Conservation (phyloP, 345 rosid species). For the Eucalyptus tenuipes region DNA sequence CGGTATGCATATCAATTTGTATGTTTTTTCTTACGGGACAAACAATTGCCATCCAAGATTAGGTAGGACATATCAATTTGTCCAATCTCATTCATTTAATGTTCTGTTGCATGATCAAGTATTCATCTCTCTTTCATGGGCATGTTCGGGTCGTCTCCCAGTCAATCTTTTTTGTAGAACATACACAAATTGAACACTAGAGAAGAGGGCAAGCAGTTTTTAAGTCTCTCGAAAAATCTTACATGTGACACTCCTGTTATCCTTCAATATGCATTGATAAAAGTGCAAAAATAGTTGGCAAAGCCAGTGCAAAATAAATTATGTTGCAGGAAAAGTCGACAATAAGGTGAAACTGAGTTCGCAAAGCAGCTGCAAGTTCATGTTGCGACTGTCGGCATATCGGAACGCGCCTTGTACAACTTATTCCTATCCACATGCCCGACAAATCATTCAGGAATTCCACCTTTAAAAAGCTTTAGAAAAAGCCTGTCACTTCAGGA, state of each 20-base stretch:
- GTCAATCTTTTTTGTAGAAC: background rate
- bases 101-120: background rate
- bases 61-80: background rate
- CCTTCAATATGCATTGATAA: background rate
- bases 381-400: background rate
- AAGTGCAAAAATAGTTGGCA: background rate
- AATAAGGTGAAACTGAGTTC: background rate
- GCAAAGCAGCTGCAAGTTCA: background rate
- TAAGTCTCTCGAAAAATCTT: background rate
- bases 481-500: constrained; percentile 1
- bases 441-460: background rate
- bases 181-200: background rate
- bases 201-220: background rate
- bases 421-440: background rate
- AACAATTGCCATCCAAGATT: background rate
- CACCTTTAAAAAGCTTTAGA: background rate
- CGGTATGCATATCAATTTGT: background rate
- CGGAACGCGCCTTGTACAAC: background rate
- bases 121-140: background rate
- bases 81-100: background rate
- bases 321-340: background rate
- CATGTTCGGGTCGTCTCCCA: background rate
- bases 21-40: background rate
- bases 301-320: background rate
- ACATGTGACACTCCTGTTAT: background rate